phyloP scores from a whole-genome alignment of 768 basidiomycete species.

The Hygrocybe punicea region DNA sequence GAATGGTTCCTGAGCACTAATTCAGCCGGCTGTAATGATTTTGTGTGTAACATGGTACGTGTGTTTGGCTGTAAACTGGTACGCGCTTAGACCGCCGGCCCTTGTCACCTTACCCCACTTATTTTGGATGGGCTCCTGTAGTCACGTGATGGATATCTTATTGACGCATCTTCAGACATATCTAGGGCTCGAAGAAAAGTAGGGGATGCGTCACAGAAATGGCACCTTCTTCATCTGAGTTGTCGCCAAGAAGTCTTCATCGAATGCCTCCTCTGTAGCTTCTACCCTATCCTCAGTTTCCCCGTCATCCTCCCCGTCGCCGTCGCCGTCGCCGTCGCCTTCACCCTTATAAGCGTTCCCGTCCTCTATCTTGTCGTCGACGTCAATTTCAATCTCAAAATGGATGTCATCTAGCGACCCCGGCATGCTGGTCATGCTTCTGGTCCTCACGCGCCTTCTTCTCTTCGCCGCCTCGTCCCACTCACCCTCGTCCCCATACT shows the following conservation, averaged over 20 bases:
- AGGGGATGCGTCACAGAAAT: conserved; percentile 43
- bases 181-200: too few species aligned
- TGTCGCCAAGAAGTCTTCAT: conserved; percentile 74
- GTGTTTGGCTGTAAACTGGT: too few species aligned
- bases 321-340: conserved; percentile 35
- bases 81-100: too few species aligned
- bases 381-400: conserved; percentile 54
- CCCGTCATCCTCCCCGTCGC: conserved; percentile 33
- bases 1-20: too few species aligned
- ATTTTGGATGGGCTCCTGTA: too few species aligned
- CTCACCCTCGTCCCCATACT: conserved; percentile 43
- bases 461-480: conserved; percentile 41
- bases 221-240: conserved; percentile 82
- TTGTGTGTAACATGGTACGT: too few species aligned
- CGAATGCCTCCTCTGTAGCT: conserved; percentile 69
- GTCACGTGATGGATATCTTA: too few species aligned
- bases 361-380: conserved; percentile 34
- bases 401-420: conserved; percentile 69
- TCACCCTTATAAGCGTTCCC: conserved; percentile 33
- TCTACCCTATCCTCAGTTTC: conserved; percentile 51
- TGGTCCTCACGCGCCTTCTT: conserved; percentile 44
- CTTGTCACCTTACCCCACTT: too few species aligned
- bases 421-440: conserved; percentile 83
- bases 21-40: too few species aligned
- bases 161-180: too few species aligned